Base-by-base conservation (phyloP, 495 filamentous ascomycete genomes). In the Friedmanniomyces endolithicus region DNA sequence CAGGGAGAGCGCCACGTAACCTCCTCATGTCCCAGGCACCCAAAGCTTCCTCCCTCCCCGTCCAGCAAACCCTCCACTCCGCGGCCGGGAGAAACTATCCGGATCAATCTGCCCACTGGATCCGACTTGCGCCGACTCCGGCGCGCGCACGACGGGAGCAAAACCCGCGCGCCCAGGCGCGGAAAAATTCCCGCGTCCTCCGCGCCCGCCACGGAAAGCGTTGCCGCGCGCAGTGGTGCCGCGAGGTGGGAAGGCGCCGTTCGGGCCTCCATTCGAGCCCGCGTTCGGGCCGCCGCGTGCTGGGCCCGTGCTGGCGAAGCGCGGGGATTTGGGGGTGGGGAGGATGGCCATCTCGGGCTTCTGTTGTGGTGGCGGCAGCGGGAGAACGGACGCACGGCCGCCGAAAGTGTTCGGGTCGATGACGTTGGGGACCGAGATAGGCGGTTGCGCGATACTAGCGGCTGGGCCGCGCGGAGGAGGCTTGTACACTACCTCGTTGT, bases 401-500 rank as follows among this genome's bases (percentile, higher is more conserved):
- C n/a, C 63, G 57, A 70, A 72, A 14, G 65, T 61, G 54, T 70
- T 65, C 11, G 68, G 69, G 50, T 72, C 69, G 34, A 62, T 60
- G 27, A 70, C 62, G 39, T 52, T 66, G 16, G 31, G n/a, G n/a
- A n/a, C n/a, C n/a, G n/a, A 25, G 29, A 27, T 40, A 24, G 24
- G 72, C 59, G 55, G 67, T 51, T 59, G 70, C 58, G 66, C 71
- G 52, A 65, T 68, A 54, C 59, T 63, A 33, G 64, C 72, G 51
- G 67, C 72, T 62, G n/a, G n/a, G n/a, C 61, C 71, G 33, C 61
- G 73, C 59, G 68, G 67, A 16, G 63, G 78, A 75, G 25, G 81
- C 39, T 49, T 56, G 45, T 33, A 75, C 7, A 82, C 68, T 46
- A 78, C 76, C 58, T 83, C 79, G 50, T n/a, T n/a, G n/a, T 81